Evolutionary conservation across 2,329 filamentous ascomycete species (phyloP), one percentile per base, ranked within the genome.

Genomic region (Plenodomus biglobosus): DNA sequence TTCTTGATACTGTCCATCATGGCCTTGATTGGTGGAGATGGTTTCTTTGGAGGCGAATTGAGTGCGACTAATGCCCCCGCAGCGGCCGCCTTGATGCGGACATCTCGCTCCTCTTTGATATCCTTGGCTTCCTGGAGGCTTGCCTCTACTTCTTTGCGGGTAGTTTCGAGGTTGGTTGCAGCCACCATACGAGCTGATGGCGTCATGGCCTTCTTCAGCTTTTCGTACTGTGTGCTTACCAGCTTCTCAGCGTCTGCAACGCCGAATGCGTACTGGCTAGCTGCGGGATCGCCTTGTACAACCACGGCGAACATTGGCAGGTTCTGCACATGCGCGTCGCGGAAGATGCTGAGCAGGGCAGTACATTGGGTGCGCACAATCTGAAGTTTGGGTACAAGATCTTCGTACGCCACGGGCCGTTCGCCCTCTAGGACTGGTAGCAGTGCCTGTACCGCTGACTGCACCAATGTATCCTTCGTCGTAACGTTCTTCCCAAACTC

Each of bases 1-100:
- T 85, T 86, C 74, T 97, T 99, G 66, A 99, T 83, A 64, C 92
- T 97, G 70, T 99, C 94, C 94, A 99, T 99, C 73, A 99, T 88
- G 2, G 86, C 90, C 74, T 96, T 96, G 75, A 99, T 99, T 11
- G 96, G 84, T 16, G 86, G 83, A 53, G 90, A 91, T 8, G 92
- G 91, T 69, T 95, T 97, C 81, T 96, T 97, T 0, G 95, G 92
- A 8, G 96, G 80, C 22, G 88, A 81, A 48, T 85, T 84, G 75
- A 97, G 85, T n/a, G 91, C 87, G 40, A 99, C 88, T 47, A 97
- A 76, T 10, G 92, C 92, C 55, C 89, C 90, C 10, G 92, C 90
- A 17, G 91, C 89, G 6, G 90, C 88, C 15, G 94, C 90, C 68
- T 85, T 86, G 69, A 99, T 87, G 32, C 94, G 87, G 42, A 91